Percentiles rank a stretch among this genome's conserved stretches.
Evolutionary conservation across 2,329 filamentous ascomycete species (phyloP).

Genomic region (Emergomyces orientalis): DNA sequence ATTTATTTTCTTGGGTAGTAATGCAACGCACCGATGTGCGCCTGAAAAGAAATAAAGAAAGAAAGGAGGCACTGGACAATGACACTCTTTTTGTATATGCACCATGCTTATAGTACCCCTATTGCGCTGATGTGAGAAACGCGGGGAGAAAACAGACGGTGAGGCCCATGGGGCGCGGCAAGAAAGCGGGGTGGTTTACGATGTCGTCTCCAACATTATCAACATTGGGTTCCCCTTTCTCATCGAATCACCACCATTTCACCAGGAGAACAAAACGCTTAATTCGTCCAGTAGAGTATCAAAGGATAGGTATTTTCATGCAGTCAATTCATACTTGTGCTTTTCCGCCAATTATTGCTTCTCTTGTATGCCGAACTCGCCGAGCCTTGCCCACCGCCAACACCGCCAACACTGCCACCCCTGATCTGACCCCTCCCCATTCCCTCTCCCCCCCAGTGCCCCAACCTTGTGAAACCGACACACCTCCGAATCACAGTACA

Average conservation of each 20-base stretch:
- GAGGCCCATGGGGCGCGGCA: no score
- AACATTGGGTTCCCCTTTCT: not conserved
- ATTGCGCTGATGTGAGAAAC: not conserved
- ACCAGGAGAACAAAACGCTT: not conserved
- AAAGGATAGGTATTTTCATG: not conserved
- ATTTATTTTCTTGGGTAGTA: no score
- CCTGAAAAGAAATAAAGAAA: not conserved
- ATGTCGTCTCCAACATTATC: not conserved
- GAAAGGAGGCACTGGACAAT: not conserved
- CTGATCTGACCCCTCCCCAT: not conserved
- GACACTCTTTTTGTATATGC: not conserved
- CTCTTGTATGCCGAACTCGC: not conserved
- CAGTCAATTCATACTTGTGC: not conserved
- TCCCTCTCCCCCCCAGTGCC: not conserved
- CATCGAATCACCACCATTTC: not conserved
- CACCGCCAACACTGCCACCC: not conserved
- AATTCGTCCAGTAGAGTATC: not conserved
- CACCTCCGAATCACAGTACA: slow-evolving; percentile 4
- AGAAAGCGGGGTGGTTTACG: no score
- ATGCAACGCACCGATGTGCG: not conserved
- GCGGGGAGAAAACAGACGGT: not conserved
- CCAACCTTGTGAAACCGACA: not conserved
- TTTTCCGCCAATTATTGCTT: not conserved
- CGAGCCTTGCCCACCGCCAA: not conserved
- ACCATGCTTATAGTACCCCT: not conserved